These are phyloP conservation scores for Umbelopsis ramanniana DNA, from an alignment of 192 early-diverging fungal species.

Conservation along the genomic window DNA sequence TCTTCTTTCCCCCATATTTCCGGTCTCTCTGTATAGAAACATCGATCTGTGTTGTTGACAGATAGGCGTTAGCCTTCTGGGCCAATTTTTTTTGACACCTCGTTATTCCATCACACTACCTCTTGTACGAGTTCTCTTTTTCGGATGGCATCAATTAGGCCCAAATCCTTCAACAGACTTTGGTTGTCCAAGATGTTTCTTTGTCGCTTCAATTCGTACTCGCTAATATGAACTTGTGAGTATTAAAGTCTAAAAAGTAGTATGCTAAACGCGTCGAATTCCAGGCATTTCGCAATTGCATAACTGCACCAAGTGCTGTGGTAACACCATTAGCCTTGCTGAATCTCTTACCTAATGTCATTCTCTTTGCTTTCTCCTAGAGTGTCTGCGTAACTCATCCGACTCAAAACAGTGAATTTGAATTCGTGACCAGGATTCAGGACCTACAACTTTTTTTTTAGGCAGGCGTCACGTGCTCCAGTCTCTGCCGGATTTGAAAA, in stretches of 20 bases:
- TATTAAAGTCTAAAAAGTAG: neutral
- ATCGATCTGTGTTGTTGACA: neutral
- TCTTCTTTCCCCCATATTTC: constrained; percentile 22
- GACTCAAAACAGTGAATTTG: neutral
- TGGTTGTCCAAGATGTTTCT: constrained; percentile 50
- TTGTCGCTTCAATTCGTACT: constrained; percentile 49
- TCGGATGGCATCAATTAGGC: constrained; percentile 27
- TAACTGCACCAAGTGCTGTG: neutral
- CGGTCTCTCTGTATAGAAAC: constrained; percentile 1
- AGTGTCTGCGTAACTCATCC: neutral
- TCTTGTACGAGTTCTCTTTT: constrained; percentile 4
- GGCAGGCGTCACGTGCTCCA: too few species aligned
- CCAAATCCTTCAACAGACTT: constrained; percentile 43
- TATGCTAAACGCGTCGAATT: neutral
- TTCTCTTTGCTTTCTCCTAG: constrained; percentile 11
- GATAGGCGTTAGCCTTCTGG: too few species aligned
- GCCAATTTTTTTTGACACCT: too few species aligned
- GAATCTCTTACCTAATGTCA: neutral
- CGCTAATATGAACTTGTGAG: constrained; percentile 5
- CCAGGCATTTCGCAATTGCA: neutral
- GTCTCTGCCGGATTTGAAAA: too few species aligned
- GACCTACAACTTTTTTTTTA: neutral
- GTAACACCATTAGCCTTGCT: neutral
- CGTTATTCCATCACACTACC: neutral
- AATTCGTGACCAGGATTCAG: neutral